Evolutionary conservation across 805 yeast genomes (phyloP).

Genomic region (Pichia cephalocereana): DNA sequence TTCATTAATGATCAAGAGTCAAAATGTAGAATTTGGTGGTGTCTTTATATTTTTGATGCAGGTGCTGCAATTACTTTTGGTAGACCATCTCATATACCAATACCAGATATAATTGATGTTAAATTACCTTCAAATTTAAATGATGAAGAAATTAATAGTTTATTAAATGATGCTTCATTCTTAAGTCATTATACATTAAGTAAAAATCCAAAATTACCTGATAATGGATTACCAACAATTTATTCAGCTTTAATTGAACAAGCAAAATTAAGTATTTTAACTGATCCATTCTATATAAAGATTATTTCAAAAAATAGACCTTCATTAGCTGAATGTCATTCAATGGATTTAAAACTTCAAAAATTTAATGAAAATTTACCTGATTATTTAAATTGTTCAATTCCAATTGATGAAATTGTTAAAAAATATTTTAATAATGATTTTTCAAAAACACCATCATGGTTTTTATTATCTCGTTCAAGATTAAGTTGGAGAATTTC

Average conservation of each 20-base stretch:
- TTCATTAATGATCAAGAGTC: constrained; percentile 38
- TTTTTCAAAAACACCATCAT: constrained; percentile 29
- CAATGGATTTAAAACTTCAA: constrained; percentile 35
- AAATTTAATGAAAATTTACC: constrained; percentile 36
- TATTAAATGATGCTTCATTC: constrained; percentile 18
- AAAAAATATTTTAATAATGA: constrained; percentile 16
- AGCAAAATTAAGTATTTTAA: constrained; percentile 38
- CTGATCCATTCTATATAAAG: constrained; percentile 40
- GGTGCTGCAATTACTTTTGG: constrained; percentile 59
- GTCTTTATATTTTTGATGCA: constrained; percentile 51
- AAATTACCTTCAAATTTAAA: constrained; percentile 41
- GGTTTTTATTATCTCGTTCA: constrained; percentile 46
- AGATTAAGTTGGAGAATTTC: constrained; percentile 51
- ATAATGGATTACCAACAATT: constrained; percentile 38
- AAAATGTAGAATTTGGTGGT: constrained; percentile 63
- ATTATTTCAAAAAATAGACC: constrained; percentile 40
- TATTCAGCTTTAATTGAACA: constrained; percentile 52
- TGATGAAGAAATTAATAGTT: constrained; percentile 30
- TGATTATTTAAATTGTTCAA: constrained; percentile 35
- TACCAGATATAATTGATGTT: constrained; percentile 37
- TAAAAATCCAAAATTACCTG: constrained; percentile 13
- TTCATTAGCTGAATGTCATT: constrained; percentile 39
- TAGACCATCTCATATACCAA: constrained; percentile 49
- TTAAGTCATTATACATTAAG: constrained; percentile 5
- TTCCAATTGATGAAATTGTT: constrained; percentile 14